These are phyloP conservation scores for Arachnopeziza araneosa DNA, from an alignment of 2,329 filamentous ascomycete genomes.

Conservation along the genomic window DNA sequence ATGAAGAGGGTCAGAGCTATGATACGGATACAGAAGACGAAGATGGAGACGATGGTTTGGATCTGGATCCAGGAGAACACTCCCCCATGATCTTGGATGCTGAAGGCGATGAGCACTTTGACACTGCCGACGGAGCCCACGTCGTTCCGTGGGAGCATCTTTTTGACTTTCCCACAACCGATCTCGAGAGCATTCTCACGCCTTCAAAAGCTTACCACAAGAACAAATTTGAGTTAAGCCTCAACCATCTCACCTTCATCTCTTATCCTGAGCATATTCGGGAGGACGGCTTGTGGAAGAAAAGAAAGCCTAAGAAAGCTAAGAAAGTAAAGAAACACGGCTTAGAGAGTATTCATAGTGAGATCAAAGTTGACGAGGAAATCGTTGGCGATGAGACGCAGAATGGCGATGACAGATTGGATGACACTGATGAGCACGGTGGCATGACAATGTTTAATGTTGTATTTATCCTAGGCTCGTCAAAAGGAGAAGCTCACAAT, in stretches of 20 bases:
- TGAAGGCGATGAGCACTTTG: conserved; percentile 38
- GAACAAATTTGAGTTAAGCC: conserved; percentile 71
- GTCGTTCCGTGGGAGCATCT: conserved; percentile 67
- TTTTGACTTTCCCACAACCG: conserved; percentile 67
- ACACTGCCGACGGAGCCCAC: conserved; percentile 50
- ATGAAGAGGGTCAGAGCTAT: conserved; percentile 4
- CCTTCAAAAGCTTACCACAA: conserved; percentile 75
- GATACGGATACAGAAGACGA: conserved; percentile 13
- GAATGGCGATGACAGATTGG: conserved; percentile 19
- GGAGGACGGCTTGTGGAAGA: conserved; percentile 72
- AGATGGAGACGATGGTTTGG: conserved; percentile 27
- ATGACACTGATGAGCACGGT: conserved; percentile 25
- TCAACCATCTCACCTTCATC: conserved; percentile 75
- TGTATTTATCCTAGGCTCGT: conserved; percentile 83
- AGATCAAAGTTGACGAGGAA: conserved; percentile 6
- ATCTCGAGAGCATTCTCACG: conserved; percentile 74
- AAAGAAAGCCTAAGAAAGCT: conserved; percentile 41
- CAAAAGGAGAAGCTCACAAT: conserved; percentile 69
- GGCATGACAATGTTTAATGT: conserved; percentile 95
- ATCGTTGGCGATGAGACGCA: conserved; percentile 14
- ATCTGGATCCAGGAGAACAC: background rate
- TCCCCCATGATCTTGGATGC: background rate
- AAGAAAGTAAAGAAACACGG: conserved; percentile 31
- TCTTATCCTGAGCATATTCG: conserved; percentile 80
- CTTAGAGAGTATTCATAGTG: conserved; percentile 10